phyloP scores from a whole-genome alignment of 2,329 filamentous ascomycete genomes.

The Neocucurbitaria cava region DNA sequence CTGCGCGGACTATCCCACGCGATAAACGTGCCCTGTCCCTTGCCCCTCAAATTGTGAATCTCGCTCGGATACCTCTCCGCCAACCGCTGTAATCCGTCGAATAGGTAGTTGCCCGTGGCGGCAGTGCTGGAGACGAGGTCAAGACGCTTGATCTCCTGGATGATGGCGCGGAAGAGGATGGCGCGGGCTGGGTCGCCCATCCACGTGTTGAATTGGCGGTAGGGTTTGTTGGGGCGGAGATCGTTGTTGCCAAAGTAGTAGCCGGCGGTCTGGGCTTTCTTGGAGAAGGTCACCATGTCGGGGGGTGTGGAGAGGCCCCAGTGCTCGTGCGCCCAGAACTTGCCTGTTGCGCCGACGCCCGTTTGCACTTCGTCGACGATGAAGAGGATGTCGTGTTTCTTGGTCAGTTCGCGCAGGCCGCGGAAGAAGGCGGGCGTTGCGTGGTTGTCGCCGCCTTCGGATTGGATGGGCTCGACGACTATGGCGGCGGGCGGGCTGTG shows the following conservation, averaged over 20 bases:
- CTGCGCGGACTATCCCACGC: conserved; percentile 85
- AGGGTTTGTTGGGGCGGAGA: conserved; percentile 87
- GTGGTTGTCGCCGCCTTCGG: conserved; percentile 94
- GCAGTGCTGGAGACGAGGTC: conserved; percentile 83
- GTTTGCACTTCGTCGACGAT: conserved; percentile 97
- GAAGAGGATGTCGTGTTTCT: conserved; percentile 77
- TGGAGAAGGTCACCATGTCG: conserved; percentile 94
- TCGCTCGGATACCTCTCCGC: conserved; percentile 75
- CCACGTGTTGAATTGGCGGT: conserved; percentile 97
- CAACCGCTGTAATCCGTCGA: conserved; percentile 70
- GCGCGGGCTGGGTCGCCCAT: conserved; percentile 91
- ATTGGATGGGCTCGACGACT: conserved; percentile 89
- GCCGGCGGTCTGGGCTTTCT: conserved; percentile 92
- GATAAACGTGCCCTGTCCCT: conserved; percentile 90
- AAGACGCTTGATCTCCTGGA: conserved; percentile 77
- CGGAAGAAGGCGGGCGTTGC: conserved; percentile 87
- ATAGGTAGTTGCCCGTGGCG: conserved; percentile 79
- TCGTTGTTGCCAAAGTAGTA: conserved; percentile 87
- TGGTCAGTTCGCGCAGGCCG: conserved; percentile 79
- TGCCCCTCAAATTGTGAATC: conserved; percentile 83
- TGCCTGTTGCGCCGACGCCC: conserved; percentile 88
- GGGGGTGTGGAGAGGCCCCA: conserved; percentile 81
- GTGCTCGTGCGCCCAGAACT: conserved; percentile 97
- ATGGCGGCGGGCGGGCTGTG: conserved; percentile 82
- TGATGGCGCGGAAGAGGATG: conserved; percentile 84